Conservation (phyloP, 2,329 filamentous ascomycete genomes). For the Nothophoma quercina region DNA sequence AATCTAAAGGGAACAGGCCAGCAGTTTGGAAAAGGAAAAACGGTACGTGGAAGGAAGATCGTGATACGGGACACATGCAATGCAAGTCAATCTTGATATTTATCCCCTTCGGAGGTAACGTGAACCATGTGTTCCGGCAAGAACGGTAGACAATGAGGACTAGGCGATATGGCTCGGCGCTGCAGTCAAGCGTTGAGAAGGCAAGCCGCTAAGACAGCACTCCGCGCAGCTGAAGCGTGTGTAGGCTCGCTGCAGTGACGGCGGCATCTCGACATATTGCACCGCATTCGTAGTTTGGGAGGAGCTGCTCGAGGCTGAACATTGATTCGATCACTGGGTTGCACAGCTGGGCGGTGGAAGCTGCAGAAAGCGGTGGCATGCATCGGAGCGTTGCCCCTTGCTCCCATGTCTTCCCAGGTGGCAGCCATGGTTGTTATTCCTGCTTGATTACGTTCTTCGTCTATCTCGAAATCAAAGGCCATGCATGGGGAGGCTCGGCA, state of each 20-base stretch:
- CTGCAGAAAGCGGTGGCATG: constrained; percentile 44
- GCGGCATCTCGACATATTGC: constrained; percentile 42
- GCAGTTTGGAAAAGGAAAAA: constrained; percentile 29
- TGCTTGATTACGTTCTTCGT: constrained; percentile 25
- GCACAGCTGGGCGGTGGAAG: constrained; percentile 33
- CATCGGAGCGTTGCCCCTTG: constrained; percentile 40
- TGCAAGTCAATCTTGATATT: constrained; percentile 46
- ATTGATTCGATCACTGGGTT: constrained; percentile 38
- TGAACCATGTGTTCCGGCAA: constrained; percentile 43
- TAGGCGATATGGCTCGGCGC: constrained; percentile 31
- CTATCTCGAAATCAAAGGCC: constrained; percentile 18
- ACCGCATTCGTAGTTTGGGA: constrained; percentile 40
- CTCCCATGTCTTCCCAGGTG: constrained; percentile 30
- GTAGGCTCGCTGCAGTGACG: constrained; percentile 41
- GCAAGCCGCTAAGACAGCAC: constrained; percentile 27
- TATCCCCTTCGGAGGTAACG: constrained; percentile 39
- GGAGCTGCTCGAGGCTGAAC: constrained; percentile 23
- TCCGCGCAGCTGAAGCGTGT: constrained; percentile 30
- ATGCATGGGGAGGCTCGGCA: constrained; percentile 20
- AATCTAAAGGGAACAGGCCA: constrained; percentile 17
- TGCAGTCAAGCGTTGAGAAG: constrained; percentile 24
- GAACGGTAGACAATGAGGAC: constrained; percentile 28
- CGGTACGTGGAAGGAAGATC: constrained; percentile 22
- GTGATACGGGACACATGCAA: constrained; percentile 46
- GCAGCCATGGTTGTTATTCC: constrained; percentile 30